Evolutionary conservation across 148 eudicot genomes (phyloP).

Genomic region (Gaultheria prostrata): DNA sequence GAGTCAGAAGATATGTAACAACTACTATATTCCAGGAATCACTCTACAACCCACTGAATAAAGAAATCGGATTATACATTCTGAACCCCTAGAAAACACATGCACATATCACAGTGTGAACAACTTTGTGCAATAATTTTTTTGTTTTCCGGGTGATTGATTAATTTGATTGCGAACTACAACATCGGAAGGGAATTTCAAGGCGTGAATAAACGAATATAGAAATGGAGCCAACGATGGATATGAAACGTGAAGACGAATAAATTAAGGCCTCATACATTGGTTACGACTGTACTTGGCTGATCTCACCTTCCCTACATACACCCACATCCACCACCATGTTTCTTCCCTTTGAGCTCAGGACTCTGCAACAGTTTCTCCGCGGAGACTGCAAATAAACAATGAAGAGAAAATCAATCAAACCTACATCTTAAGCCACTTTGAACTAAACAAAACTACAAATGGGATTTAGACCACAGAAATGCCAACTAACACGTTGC

Average conservation of each 20-base stretch:
- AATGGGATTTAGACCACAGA: not conserved
- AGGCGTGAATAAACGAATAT: slow-evolving; percentile 3
- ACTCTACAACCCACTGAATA: not conserved
- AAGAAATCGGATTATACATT: not conserved
- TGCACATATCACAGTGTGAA: not conserved
- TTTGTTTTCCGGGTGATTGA: not conserved
- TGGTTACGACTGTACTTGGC: slow-evolving; percentile 31
- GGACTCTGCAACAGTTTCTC: slow-evolving; percentile 64
- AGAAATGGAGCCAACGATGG: not conserved
- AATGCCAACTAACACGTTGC: not conserved
- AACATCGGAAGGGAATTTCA: not conserved
- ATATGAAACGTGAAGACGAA: not conserved
- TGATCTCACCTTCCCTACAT: slow-evolving; percentile 56
- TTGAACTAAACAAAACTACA: not conserved
- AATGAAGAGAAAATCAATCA: slow-evolving; percentile 6
- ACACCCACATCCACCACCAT: slow-evolving; percentile 55
- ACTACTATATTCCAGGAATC: not conserved
- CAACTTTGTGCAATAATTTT: not conserved
- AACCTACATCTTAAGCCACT: not conserved
- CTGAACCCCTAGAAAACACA: not conserved
- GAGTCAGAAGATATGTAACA: not conserved
- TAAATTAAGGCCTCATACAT: not conserved
- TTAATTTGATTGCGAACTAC: not conserved
- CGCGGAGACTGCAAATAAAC: slow-evolving; percentile 48
- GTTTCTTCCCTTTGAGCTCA: slow-evolving; percentile 36